Percentiles rank a stretch among this genome's conserved stretches.
phyloP scores from a whole-genome alignment of 1,284 basidiomycete species.

The Phenoliferia sp. region DNA sequence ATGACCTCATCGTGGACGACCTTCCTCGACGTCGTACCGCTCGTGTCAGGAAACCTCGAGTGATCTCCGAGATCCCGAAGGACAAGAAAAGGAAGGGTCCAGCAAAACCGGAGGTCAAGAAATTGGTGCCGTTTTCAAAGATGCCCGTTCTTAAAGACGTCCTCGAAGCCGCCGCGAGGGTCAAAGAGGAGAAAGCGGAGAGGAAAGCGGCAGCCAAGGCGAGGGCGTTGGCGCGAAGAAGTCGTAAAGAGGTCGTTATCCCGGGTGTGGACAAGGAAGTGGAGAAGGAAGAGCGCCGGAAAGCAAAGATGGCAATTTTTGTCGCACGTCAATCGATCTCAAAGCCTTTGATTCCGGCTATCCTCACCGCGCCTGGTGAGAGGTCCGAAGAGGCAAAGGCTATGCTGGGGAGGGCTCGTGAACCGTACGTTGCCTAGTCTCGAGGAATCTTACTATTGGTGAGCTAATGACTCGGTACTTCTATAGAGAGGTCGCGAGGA shows the following conservation, averaged over 20 bases:
- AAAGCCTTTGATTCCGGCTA: neutral
- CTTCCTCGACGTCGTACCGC: neutral
- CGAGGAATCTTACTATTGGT: neutral
- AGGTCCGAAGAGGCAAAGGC: neutral
- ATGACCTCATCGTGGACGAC: neutral
- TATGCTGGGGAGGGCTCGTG: neutral
- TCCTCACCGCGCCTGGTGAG: neutral
- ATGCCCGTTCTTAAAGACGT: neutral
- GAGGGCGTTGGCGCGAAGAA: too few relatives aligned
- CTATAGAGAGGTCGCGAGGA: neutral
- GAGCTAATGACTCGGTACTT: neutral
- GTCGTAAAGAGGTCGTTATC: neutral
- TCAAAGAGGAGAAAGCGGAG: neutral
- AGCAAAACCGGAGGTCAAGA: neutral
- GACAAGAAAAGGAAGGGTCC: neutral
- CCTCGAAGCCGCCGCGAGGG: neutral
- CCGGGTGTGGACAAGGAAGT: neutral
- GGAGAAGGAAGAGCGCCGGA: neutral
- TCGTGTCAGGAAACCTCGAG: neutral
- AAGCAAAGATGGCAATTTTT: neutral
- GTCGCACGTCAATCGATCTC: neutral
- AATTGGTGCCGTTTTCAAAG: neutral
- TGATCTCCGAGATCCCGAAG: neutral
- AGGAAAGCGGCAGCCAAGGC: neutral
- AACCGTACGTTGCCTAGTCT: neutral